Base-by-base conservation (phyloP, 345 rosid species). In the Brassica rapa region DNA sequence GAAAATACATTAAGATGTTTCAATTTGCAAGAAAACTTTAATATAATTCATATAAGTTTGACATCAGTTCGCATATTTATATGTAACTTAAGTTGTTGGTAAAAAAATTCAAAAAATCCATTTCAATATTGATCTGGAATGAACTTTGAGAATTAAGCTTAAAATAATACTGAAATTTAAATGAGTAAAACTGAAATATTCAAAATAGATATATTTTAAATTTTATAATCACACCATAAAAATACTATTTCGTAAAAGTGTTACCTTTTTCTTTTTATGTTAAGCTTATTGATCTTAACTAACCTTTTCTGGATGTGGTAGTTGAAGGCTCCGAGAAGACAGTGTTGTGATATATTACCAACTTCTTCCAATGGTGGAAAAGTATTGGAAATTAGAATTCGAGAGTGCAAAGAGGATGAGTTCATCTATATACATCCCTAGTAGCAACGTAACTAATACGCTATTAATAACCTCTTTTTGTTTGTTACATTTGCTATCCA, bases 241-340 rank as follows among this genome's bases (percentile, higher is more conserved):
- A 49, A 14, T 49, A 49, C 56, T 49, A 14, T 16, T 39, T 12
- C 15, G 53, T 49, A 49, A n/a, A 49, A 3, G 5, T 49, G 19
- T 49, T n/a, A 49, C 56, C 0, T 14, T 49, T 49, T 24, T 27
- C 3, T 7, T 14, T 46, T 23, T 61, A 23, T 59, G 11, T 1
- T 5, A 76, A 19, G 29, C 33, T 66, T 39, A 11, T 24, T 14
- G 57, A 27, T 27, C 30, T 3, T 27, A 27, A 27, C 30, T 27
- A 27, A 27, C 30, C 30, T 0, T 27, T 27, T 0, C 32, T 76
- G 67, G 4, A 41, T 60, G 67, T 35, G 83, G 69, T 77, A 90
- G 97, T 75, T 95, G 83, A 82, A 63, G 77, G 93, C 96, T 37
- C 98, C 97, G 0, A 90, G 97, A 76, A 82, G 99, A 77, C 97